phyloP scores from a whole-genome alignment of 1,284 basidiomycete genomes.

The Malassezia vespertilionis region DNA sequence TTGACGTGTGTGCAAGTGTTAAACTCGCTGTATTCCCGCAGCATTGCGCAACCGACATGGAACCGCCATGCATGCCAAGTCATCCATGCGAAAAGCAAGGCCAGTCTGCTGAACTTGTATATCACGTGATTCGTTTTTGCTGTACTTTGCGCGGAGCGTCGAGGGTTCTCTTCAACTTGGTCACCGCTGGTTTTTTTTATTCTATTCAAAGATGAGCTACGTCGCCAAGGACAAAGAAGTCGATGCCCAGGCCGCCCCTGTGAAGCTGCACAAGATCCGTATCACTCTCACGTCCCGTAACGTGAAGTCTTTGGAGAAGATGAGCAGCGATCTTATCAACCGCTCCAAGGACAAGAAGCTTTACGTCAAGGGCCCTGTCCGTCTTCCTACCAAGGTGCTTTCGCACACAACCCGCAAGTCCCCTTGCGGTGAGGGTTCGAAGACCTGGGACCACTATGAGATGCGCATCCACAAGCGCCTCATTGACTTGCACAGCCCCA shows the following conservation, averaged over 20 bases:
- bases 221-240: slow-evolving; percentile 96
- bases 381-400: slow-evolving; percentile 95
- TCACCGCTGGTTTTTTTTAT: slow-evolving; percentile 50
- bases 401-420: slow-evolving; percentile 83
- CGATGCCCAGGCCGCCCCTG: slow-evolving; percentile 59
- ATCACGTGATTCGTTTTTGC: slow-evolving; percentile 6
- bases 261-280: slow-evolving; percentile 98
- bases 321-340: slow-evolving; percentile 81
- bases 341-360: slow-evolving; percentile 99
- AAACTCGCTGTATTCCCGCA: no score
- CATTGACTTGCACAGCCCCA: slow-evolving; percentile 96
- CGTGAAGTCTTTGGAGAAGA: slow-evolving; percentile 97
- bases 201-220: slow-evolving; percentile 78
- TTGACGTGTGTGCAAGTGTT: no score
- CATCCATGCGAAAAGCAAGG: no score
- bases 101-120: no score
- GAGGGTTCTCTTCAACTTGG: slow-evolving; percentile 28
- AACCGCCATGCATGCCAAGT: no score
- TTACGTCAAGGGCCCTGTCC: slow-evolving; percentile 96
- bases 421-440: slow-evolving; percentile 82
- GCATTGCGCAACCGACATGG: no score
- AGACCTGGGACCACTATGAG: slow-evolving; percentile 99
- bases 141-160: neutral
- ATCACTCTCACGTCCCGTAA: slow-evolving; percentile 98
- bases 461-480: slow-evolving; percentile 99